Conservation (phyloP, 805 yeast genomes). For the Schwanniomyces vanrijiae region DNA sequence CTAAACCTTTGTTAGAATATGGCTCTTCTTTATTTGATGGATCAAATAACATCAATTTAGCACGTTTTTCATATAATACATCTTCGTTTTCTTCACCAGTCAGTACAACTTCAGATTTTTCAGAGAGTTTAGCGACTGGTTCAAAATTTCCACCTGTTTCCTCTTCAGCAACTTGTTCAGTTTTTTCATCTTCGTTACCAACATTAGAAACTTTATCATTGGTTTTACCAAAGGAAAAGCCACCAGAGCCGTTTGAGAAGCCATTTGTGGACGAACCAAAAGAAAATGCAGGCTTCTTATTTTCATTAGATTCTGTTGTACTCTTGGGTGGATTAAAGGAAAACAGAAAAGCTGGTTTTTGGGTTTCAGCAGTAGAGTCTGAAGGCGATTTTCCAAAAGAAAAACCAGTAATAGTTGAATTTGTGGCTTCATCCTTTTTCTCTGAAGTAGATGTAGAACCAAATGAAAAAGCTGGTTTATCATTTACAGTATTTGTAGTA, state of each 20-base stretch:
- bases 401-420: background rate
- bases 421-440: conserved; percentile 4
- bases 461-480: conserved; percentile 25
- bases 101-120: conserved; percentile 49
- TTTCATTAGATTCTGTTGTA: background rate
- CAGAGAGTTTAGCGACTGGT: conserved; percentile 32
- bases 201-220: conserved; percentile 13
- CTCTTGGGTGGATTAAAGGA: conserved; percentile 18
- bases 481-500: conserved; percentile 4
- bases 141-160: conserved; percentile 48
- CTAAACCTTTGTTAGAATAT: conserved; percentile 72
- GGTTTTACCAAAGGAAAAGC: conserved; percentile 10
- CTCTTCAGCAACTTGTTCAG: conserved; percentile 40
- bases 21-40: conserved; percentile 47
- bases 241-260: background rate
- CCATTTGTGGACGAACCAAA: conserved; percentile 8
- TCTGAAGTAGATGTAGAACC: conserved; percentile 18
- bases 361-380: conserved; percentile 5
- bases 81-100: conserved; percentile 90
- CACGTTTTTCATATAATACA: conserved; percentile 58
- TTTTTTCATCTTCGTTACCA: conserved; percentile 12
- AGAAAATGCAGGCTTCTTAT: conserved; percentile 11
- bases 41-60: conserved; percentile 67
- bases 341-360: conserved; percentile 22
- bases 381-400: background rate